Conservation (phyloP, 208 protist genomes). For the Herpetomonas tarakana region DNA sequence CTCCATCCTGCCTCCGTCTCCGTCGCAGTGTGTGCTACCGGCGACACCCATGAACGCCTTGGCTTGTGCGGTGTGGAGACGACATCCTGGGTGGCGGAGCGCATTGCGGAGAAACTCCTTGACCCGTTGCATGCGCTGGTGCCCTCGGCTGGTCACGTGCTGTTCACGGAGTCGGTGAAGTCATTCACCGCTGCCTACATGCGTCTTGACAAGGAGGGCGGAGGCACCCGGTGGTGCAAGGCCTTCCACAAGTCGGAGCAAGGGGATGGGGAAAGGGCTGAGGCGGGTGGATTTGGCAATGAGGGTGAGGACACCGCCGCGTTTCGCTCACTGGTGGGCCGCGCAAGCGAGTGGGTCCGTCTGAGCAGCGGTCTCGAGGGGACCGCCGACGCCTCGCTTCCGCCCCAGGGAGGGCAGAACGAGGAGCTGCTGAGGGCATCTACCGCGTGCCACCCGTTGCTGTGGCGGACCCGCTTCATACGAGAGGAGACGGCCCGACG, state of each 20-base stretch:
- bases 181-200: not conserved
- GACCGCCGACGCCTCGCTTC: slow-evolving; percentile 21
- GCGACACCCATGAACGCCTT: slow-evolving; percentile 37
- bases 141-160: not conserved
- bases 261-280: not conserved
- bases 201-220: not conserved
- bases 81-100: not conserved
- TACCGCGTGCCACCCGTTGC: slow-evolving; percentile 16
- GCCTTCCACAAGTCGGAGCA: not conserved
- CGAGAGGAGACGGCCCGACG: too few species aligned
- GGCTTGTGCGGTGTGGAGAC: slow-evolving; percentile 19
- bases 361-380: not conserved
- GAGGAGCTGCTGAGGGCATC: slow-evolving; percentile 11
- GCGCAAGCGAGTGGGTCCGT: not conserved
- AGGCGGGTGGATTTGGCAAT: too few species aligned
- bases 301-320: too few species aligned
- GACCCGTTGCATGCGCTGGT: not conserved
- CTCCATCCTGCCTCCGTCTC: not conserved
- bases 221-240: not conserved
- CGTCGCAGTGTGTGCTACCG: slow-evolving; percentile 25
- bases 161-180: not conserved
- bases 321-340: not conserved
- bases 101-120: slow-evolving; percentile 1
- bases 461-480: slow-evolving; percentile 21
- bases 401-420: slow-evolving; percentile 18